A percentile compares a stretch with the other conserved stretches of the same genome.
Conservation (phyloP, 2,329 filamentous ascomycete genomes). For the Pseudopyricularia cyperi region DNA sequence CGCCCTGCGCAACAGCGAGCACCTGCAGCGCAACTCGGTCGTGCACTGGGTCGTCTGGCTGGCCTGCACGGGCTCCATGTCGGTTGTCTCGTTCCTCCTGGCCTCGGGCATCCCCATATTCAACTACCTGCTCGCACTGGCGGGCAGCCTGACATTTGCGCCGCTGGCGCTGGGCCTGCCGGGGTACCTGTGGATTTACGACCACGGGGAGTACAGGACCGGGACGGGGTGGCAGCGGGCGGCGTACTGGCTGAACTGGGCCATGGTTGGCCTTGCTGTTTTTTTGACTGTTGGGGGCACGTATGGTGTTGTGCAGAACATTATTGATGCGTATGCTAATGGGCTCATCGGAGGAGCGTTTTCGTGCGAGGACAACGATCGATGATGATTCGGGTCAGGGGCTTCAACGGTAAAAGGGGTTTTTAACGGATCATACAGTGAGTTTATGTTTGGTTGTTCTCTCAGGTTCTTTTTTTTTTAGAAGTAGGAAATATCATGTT, state of each 20-base stretch:
- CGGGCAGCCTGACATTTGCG: constrained; percentile 5
- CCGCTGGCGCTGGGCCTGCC: constrained; percentile 8
- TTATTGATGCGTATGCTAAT: constrained; percentile 31
- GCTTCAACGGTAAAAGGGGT: neutral
- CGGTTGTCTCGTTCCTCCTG: constrained; percentile 6
- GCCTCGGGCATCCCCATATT: constrained; percentile 10
- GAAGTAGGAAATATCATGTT: neutral
- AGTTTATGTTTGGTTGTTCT: neutral
- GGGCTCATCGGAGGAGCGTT: neutral
- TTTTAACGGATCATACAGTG: neutral
- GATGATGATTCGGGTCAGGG: neutral
- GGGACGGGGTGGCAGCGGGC: neutral
- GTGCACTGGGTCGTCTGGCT: constrained; percentile 18
- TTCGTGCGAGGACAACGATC: neutral
- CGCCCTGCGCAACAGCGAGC: constrained; percentile 14
- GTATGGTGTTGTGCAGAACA: constrained; percentile 32
- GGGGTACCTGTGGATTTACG: constrained; percentile 4
- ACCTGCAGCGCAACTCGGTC: constrained; percentile 16
- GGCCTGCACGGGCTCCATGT: constrained; percentile 7
- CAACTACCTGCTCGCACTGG: constrained; percentile 9
- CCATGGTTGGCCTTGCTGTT: constrained; percentile 19
- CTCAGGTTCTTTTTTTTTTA: neutral
- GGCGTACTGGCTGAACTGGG: neutral
- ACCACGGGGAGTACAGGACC: constrained; percentile 1
- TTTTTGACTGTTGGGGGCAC: constrained; percentile 27